Conservation (phyloP, 2,329 filamentous ascomycete genomes). For the Davidsoniella neocaledoniae region DNA sequence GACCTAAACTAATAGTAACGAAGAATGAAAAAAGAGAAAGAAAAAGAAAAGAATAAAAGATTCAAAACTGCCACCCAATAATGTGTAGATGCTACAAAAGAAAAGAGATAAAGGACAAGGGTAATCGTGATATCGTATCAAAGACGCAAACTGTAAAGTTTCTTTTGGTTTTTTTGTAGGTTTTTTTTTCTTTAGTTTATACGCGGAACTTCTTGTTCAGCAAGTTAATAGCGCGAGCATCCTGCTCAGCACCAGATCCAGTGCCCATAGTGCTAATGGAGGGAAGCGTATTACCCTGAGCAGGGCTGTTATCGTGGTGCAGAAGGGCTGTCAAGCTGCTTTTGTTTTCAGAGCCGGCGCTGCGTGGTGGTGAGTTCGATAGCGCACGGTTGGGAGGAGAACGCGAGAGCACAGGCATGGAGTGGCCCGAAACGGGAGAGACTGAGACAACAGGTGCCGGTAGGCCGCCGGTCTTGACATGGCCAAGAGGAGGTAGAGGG, state of each 20-base stretch:
- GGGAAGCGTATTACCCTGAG: constrained; percentile 30
- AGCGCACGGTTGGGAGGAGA: constrained; percentile 13
- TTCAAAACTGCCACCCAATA: constrained; percentile 7
- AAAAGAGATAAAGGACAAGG: neutral
- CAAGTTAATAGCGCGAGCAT: constrained; percentile 47
- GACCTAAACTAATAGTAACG: neutral
- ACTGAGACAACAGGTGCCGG: constrained; percentile 30
- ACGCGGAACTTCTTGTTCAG: constrained; percentile 41
- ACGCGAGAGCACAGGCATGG: constrained; percentile 22
- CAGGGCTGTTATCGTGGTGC: constrained; percentile 31
- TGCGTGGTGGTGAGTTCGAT: constrained; percentile 7
- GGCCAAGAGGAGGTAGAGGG: constrained; percentile 27
- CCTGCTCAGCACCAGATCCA: constrained; percentile 34
- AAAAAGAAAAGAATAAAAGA: neutral
- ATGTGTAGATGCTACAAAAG: neutral
- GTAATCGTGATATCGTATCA: neutral
- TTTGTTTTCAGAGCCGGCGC: constrained; percentile 20
- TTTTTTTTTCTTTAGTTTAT: constrained; percentile 13
- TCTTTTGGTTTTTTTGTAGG: too few species aligned
- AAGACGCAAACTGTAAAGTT: neutral
- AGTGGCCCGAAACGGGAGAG: constrained; percentile 25
- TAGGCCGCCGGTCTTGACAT: constrained; percentile 22
- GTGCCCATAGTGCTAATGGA: constrained; percentile 21
- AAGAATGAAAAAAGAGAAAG: constrained; percentile 4
- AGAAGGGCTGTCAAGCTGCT: constrained; percentile 32